Evolutionary conservation across 441 rosid genomes (phyloP).

Genomic region (Croton setiger): DNA sequence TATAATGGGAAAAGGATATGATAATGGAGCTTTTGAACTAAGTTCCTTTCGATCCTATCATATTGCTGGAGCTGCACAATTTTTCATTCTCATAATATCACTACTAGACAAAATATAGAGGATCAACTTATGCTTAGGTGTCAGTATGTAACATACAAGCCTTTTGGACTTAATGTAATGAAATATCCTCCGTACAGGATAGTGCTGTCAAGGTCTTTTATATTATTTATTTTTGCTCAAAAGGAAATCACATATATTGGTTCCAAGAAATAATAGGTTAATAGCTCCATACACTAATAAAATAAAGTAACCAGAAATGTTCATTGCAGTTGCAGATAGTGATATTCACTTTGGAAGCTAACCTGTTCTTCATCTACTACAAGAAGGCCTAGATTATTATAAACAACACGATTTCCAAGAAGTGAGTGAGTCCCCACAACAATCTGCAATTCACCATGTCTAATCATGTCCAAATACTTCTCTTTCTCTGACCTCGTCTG

Average conservation of each 20-base stretch:
- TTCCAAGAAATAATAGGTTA: neutral
- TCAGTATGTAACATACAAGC: neutral
- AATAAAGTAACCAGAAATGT: conserved; percentile 6
- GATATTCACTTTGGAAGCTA: conserved; percentile 23
- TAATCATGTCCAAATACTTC: conserved; percentile 65
- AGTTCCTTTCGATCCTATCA: neutral
- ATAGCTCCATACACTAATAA: neutral
- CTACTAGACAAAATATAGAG: neutral
- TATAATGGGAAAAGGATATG: neutral
- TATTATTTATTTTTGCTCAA: neutral
- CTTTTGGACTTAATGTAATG: neutral
- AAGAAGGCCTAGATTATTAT: conserved; percentile 91
- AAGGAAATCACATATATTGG: neutral
- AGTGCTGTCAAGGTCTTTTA: neutral
- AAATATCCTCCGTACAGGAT: neutral
- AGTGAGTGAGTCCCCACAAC: conserved; percentile 97
- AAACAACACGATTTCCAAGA: conserved; percentile 91
- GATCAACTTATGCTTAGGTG: neutral
- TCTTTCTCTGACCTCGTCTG: conserved; percentile 90
- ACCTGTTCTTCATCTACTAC: conserved; percentile 99
- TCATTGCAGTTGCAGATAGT: conserved; percentile 16
- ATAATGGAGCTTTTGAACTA: neutral
- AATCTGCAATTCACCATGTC: conserved; percentile 72
- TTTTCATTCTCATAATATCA: neutral
- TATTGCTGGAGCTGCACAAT: neutral